Conservation (phyloP, 2,329 filamentous ascomycete species). For the Penicillium hordei region DNA sequence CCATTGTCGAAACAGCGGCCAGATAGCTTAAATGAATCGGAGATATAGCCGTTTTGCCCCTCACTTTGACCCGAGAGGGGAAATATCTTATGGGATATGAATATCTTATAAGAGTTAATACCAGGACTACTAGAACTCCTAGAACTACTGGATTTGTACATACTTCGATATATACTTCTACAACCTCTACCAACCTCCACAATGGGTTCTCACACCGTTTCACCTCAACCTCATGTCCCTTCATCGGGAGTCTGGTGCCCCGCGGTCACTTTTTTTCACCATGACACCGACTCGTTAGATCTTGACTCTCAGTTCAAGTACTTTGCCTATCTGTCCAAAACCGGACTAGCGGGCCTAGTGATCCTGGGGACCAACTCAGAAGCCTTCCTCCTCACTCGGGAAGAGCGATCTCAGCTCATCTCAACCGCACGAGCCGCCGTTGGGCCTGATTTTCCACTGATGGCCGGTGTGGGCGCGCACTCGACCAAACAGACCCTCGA, state of each 20-base stretch:
- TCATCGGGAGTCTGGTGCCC: slow-evolving; percentile 51
- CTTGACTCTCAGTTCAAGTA: slow-evolving; percentile 52
- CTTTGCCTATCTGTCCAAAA: slow-evolving; percentile 52
- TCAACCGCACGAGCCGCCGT: slow-evolving; percentile 56
- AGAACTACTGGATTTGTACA: too few species aligned
- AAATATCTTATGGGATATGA: not conserved
- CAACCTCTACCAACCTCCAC: not conserved
- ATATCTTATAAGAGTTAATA: not conserved
- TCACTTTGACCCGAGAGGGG: not conserved
- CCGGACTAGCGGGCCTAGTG: slow-evolving; percentile 54
- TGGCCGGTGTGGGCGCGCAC: slow-evolving; percentile 64
- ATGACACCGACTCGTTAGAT: slow-evolving; percentile 50
- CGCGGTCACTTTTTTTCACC: slow-evolving; percentile 57
- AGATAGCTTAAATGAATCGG: not conserved
- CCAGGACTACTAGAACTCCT: not conserved
- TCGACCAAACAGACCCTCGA: slow-evolving; percentile 64
- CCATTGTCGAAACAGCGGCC: slow-evolving; percentile 1
- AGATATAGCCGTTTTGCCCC: slow-evolving; percentile 9
- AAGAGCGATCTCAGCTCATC: slow-evolving; percentile 60
- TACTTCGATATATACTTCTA: not conserved
- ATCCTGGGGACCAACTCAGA: slow-evolving; percentile 59
- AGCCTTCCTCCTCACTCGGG: slow-evolving; percentile 58
- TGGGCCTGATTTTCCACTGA: slow-evolving; percentile 56
- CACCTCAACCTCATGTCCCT: slow-evolving; percentile 21
- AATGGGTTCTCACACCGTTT: slow-evolving; percentile 18